Evolutionary conservation across 805 yeast species (phyloP).

Genomic region (Wickerhamiella allomyrinae): DNA sequence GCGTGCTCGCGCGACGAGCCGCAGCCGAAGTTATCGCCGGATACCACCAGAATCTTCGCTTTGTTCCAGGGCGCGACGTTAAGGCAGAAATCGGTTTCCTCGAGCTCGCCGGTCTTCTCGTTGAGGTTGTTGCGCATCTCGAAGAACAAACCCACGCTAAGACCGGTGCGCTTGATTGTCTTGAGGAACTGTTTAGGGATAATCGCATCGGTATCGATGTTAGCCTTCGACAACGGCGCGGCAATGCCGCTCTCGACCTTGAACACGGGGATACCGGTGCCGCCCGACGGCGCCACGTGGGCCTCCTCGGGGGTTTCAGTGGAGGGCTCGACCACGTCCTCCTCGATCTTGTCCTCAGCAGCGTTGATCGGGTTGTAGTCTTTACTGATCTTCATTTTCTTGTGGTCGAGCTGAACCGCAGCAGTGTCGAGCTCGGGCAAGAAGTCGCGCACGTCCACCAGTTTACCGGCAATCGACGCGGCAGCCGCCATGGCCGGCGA

Average conservation of each 20-base stretch:
- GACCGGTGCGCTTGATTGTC: slow-evolving; percentile 95
- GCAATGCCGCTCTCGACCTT: slow-evolving; percentile 66
- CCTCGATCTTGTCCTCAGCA: slow-evolving; percentile 46
- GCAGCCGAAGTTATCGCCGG: slow-evolving; percentile 97
- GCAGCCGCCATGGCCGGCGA: slow-evolving; percentile 99
- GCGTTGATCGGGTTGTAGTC: slow-evolving; percentile 17
- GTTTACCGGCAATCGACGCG: slow-evolving; percentile 83
- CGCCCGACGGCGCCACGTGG: slow-evolving; percentile 21
- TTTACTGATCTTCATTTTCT: neutral
- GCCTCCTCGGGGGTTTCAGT: slow-evolving; percentile 17
- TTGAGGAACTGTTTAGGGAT: slow-evolving; percentile 97
- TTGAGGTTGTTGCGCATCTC: slow-evolving; percentile 67
- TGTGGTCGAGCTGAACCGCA: slow-evolving; percentile 24
- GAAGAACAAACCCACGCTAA: slow-evolving; percentile 75
- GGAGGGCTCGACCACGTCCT: slow-evolving; percentile 31
- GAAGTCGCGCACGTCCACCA: slow-evolving; percentile 79
- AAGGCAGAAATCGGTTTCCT: slow-evolving; percentile 76
- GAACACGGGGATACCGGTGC: slow-evolving; percentile 61
- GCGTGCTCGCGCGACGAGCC: slow-evolving; percentile 99
- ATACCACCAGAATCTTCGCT: slow-evolving; percentile 73
- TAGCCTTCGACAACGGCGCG: slow-evolving; percentile 89
- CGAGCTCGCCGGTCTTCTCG: slow-evolving; percentile 37
- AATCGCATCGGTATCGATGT: slow-evolving; percentile 96
- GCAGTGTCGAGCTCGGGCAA: slow-evolving; percentile 30
- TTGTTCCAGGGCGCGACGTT: slow-evolving; percentile 71